Evolutionary conservation across 2,329 filamentous ascomycete genomes (phyloP).

Genomic region (Graphilbum sp.): DNA sequence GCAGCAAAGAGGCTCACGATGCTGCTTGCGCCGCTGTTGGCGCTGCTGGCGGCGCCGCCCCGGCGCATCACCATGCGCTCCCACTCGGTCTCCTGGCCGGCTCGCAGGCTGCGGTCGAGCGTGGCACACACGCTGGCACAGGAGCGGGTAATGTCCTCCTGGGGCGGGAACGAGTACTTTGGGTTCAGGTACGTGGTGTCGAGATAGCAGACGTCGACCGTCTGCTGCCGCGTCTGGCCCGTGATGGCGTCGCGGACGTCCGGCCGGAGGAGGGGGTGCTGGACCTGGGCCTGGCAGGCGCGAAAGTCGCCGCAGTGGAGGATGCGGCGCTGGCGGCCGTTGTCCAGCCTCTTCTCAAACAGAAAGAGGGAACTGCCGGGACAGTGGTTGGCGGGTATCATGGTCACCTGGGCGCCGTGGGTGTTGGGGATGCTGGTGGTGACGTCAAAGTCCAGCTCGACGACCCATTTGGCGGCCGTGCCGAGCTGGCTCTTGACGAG

Average conservation of each 20-base stretch:
- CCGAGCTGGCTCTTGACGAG: slow-evolving; percentile 73
- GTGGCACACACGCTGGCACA: slow-evolving; percentile 73
- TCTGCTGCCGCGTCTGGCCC: slow-evolving; percentile 62
- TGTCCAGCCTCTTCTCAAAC: slow-evolving; percentile 57
- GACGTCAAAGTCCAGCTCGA: slow-evolving; percentile 72
- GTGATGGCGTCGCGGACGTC: slow-evolving; percentile 53
- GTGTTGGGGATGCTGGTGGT: slow-evolving; percentile 66
- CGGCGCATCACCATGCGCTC: slow-evolving; percentile 22
- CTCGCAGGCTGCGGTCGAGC: slow-evolving; percentile 18
- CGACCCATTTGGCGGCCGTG: slow-evolving; percentile 73
- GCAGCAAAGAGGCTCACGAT: slow-evolving; percentile 42
- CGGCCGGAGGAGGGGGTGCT: slow-evolving; percentile 66
- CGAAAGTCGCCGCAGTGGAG: slow-evolving; percentile 94
- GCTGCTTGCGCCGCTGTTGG: slow-evolving; percentile 18
- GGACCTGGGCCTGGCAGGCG: slow-evolving; percentile 70
- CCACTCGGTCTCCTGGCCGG: slow-evolving; percentile 28
- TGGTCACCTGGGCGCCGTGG: slow-evolving; percentile 70
- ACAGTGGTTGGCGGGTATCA: slow-evolving; percentile 95
- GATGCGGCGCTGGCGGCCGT: slow-evolving; percentile 51
- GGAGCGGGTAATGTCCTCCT: slow-evolving; percentile 72
- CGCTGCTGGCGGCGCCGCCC: too few species aligned
- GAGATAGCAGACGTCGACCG: slow-evolving; percentile 88
- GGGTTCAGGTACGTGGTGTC: slow-evolving; percentile 96
- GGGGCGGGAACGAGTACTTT: slow-evolving; percentile 83
- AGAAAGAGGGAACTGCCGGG: slow-evolving; percentile 88